These are phyloP conservation scores for Blastocladiella britannica DNA, from an alignment of 192 early-diverging fungal genomes.

Conservation along the genomic window DNA sequence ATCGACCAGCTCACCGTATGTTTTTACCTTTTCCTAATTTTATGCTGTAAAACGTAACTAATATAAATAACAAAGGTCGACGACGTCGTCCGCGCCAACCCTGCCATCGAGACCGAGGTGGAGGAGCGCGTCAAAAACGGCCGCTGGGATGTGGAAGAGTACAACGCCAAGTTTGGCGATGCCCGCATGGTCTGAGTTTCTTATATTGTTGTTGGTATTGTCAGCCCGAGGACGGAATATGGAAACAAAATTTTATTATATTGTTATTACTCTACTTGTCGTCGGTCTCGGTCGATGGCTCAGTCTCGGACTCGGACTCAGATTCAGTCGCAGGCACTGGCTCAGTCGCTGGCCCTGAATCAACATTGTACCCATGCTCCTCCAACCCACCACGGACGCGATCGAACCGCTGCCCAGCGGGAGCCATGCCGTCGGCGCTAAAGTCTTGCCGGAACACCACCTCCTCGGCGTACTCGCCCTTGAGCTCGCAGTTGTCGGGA, in stretches of 20 bases:
- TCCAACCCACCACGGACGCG: too few species aligned
- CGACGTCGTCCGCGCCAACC: slow-evolving; percentile 80
- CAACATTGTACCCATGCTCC: too few species aligned
- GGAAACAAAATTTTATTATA: too few species aligned
- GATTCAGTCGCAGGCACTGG: too few species aligned
- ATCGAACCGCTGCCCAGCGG: not conserved
- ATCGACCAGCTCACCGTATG: slow-evolving; percentile 78
- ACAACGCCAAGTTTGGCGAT: slow-evolving; percentile 84
- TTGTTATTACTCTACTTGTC: too few species aligned
- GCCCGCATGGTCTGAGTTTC: slow-evolving; percentile 49
- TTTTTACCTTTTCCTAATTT: slow-evolving; percentile 3
- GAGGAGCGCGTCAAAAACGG: slow-evolving; percentile 81
- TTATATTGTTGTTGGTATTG: too few species aligned
- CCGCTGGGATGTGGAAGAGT: slow-evolving; percentile 78
- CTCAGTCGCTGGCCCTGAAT: too few species aligned
- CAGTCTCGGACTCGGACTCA: too few species aligned
- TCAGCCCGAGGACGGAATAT: too few species aligned
- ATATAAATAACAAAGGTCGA: slow-evolving; percentile 72
- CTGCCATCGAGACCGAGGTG: slow-evolving; percentile 70
- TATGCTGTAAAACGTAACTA: too few species aligned
- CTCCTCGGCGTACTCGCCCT: slow-evolving; percentile 41
- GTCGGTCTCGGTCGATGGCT: too few species aligned
- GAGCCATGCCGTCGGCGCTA: slow-evolving; percentile 50
- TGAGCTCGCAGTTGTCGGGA: slow-evolving; percentile 46
- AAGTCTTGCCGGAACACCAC: slow-evolving; percentile 59